A percentile compares a stretch with the other conserved stretches of the same genome.
phyloP scores from a whole-genome alignment of 768 basidiomycete genomes.

The Cystobasidium ongulense region DNA sequence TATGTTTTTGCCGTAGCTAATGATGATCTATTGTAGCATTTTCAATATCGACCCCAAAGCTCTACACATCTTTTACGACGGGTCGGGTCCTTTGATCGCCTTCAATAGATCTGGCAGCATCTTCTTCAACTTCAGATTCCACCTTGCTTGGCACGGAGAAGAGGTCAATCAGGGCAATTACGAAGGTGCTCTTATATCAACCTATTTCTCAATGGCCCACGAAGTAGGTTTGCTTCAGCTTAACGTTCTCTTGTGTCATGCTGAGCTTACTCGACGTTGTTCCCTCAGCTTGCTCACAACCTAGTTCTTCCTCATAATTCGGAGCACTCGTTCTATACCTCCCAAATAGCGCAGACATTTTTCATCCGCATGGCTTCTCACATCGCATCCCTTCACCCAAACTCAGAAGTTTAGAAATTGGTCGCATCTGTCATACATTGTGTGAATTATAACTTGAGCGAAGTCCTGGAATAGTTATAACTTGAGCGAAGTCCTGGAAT shows the following conservation, averaged over 20 bases:
- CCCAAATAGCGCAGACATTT: slow-evolving; percentile 68
- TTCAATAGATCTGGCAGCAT: slow-evolving; percentile 85
- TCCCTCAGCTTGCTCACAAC: slow-evolving; percentile 55
- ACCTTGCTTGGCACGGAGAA: slow-evolving; percentile 51
- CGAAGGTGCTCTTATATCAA: slow-evolving; percentile 67
- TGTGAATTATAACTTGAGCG: not conserved
- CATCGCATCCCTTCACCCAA: not conserved
- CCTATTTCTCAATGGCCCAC: slow-evolving; percentile 88
- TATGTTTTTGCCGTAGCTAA: too few species aligned
- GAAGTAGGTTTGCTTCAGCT: slow-evolving; percentile 47
- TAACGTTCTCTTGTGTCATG: slow-evolving; percentile 46
- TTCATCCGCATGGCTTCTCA: slow-evolving; percentile 43
- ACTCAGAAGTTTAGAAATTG: not conserved
- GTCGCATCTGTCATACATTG: not conserved
- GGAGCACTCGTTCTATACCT: slow-evolving; percentile 90
- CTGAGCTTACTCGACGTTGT: not conserved
- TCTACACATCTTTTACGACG: slow-evolving; percentile 80
- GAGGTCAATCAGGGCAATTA: slow-evolving; percentile 55
- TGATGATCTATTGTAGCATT: slow-evolving; percentile 56
- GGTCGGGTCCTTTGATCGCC: slow-evolving; percentile 70
- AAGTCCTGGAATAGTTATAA: too few species aligned
- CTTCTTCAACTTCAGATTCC: slow-evolving; percentile 62
- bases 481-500: not conserved
- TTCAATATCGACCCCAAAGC: slow-evolving; percentile 67
- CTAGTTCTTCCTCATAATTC: slow-evolving; percentile 70